phyloP scores from a whole-genome alignment of 768 basidiomycete species.

The Amanita inopinata region DNA sequence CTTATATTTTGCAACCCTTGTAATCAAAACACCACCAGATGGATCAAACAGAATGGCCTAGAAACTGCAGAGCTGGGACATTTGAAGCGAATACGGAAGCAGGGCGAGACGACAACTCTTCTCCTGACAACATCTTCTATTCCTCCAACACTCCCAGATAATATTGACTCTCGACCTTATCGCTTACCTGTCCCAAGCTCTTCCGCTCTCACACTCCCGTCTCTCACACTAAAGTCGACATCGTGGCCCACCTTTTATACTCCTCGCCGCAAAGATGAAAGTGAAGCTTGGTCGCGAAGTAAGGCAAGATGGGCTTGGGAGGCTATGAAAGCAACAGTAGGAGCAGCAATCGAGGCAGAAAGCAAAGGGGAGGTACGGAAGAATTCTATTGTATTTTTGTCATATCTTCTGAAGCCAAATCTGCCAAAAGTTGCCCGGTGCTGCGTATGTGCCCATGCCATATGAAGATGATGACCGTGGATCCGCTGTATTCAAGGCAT shows the following conservation, averaged over 20 bases:
- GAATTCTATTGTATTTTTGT: too few species aligned
- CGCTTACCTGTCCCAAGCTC: conserved; percentile 50
- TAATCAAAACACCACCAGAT: conserved; percentile 32
- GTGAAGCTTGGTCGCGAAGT: conserved; percentile 55
- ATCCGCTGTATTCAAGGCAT: conserved; percentile 35
- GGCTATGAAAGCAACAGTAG: conserved; percentile 46
- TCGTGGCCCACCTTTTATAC: conserved; percentile 85
- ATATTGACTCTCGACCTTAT: conserved; percentile 42
- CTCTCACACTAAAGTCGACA: conserved; percentile 54
- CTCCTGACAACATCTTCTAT: conserved; percentile 35
- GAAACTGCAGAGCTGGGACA: conserved; percentile 58
- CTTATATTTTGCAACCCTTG: background rate
- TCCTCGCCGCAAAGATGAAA: conserved; percentile 58
- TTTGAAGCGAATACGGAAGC: conserved; percentile 68
- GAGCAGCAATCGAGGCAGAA: conserved; percentile 37
- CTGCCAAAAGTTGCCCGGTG: conserved; percentile 56
- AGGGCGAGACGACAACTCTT: conserved; percentile 35
- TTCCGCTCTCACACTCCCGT: conserved; percentile 57
- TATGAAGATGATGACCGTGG: conserved; percentile 20
- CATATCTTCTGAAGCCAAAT: too few species aligned
- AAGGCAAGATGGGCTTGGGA: conserved; percentile 68
- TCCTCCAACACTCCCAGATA: conserved; percentile 41
- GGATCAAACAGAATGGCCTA: conserved; percentile 54
- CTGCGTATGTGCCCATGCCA: conserved; percentile 56
- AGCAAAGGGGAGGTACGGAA: conserved; percentile 54